Evolutionary conservation across 805 yeast genomes (phyloP).

Genomic region (Candida morakotiae): DNA sequence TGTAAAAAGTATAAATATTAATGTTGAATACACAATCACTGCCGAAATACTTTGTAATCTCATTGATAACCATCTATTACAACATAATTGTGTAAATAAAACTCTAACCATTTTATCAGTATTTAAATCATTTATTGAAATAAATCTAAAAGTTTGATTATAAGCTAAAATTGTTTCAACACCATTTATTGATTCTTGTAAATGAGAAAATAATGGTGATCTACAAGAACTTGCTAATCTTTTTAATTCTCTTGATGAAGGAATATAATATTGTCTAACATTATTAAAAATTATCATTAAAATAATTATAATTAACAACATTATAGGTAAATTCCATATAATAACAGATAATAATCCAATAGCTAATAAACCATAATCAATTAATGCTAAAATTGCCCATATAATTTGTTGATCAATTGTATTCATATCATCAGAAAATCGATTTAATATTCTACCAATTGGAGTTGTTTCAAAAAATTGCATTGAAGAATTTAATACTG

Average conservation of each 20-base stretch:
- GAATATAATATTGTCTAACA: constrained; percentile 72
- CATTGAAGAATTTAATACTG: constrained; percentile 88
- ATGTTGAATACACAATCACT: constrained; percentile 78
- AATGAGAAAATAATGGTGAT: constrained; percentile 79
- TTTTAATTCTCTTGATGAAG: constrained; percentile 77
- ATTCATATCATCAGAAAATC: constrained; percentile 88
- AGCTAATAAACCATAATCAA: constrained; percentile 78
- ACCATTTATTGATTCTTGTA: constrained; percentile 78
- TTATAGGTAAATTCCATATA: too few relatives aligned
- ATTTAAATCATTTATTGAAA: constrained; percentile 58
- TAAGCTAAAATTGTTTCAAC: constrained; percentile 74
- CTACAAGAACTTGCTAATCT: constrained; percentile 76
- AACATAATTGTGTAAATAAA: constrained; percentile 83
- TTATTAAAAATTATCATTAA: constrained; percentile 57
- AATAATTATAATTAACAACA: constrained; percentile 75
- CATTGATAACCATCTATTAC: constrained; percentile 97
- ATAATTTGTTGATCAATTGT: constrained; percentile 74
- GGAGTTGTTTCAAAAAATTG: constrained; percentile 94
- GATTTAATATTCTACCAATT: constrained; percentile 83
- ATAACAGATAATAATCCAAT: constrained; percentile 80
- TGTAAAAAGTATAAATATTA: constrained; percentile 73
- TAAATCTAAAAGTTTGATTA: constrained; percentile 60
- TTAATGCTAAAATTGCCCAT: constrained; percentile 69
- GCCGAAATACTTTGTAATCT: constrained; percentile 91
- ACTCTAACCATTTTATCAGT: constrained; percentile 89